Base-by-base conservation (phyloP, 305 asterid species). In the Andrographis paniculata region DNA sequence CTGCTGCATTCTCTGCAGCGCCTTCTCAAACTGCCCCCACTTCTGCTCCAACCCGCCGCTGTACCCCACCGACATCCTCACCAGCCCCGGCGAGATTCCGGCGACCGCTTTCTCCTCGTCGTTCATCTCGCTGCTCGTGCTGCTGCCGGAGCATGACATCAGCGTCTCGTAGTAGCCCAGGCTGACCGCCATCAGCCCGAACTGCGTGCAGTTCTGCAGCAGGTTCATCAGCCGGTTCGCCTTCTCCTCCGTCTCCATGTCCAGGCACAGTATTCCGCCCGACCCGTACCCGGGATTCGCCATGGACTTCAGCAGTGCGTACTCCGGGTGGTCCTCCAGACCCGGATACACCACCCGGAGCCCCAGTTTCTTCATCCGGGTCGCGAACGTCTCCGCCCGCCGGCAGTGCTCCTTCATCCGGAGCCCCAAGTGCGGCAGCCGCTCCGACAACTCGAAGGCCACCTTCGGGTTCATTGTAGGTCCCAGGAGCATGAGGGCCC, bases 151-250 rank as follows among this genome's bases (percentile, higher is more conserved):
- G 74, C 96, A 86, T 5, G 99, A 91, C 96, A 89, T 89, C 1
- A 89, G 65, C 0, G 98, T 89, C 71, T 86, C 98, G 16, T 86
- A 86, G 66, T 89, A 89, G 1, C 98, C 98, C 60, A 89, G 64
- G 64, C 98, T 89, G 1, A 89, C 98, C 0, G 96, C 98, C 92
- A 89, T 80, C 46, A 89, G 59, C 65, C 98, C 98, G n/a, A 89
- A 89, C 12, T 82, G 94, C 0, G 87, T 66, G 52, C 46, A 52
- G 37, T 86, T 86, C 27, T 91, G 98, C 9, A 83, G 42, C 3
- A 75, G 56, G 44, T 69, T 75, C 98, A 91, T 83, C 20, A 91
- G 49, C 0, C 78, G 70, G 9, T 86, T 82, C 0, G 96, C 99
- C 48, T 54, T 67, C 18, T 86, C 94, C 62, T 91, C 99, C 0